These are phyloP conservation scores for Mollisiaceae sp. DNA, from an alignment of 2,329 filamentous ascomycete genomes.

Conservation along the genomic window DNA sequence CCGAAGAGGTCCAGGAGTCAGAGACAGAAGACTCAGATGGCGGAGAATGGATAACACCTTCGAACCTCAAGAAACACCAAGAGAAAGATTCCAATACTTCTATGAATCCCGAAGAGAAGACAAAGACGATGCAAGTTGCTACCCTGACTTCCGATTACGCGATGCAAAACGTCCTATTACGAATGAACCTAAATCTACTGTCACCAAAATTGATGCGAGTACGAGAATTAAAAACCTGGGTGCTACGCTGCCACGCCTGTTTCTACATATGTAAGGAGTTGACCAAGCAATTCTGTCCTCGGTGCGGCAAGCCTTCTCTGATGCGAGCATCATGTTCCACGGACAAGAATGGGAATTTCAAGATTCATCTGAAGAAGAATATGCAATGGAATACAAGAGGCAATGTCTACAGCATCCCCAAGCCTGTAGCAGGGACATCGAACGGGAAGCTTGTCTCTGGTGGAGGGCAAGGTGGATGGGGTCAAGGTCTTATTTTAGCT, in stretches of 20 bases:
- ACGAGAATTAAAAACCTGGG: slow-evolving; percentile 83
- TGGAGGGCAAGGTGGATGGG: slow-evolving; percentile 89
- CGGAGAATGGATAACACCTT: slow-evolving; percentile 92
- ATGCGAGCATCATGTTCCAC: slow-evolving; percentile 87
- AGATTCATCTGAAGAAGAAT: slow-evolving; percentile 87
- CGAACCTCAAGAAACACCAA: slow-evolving; percentile 87
- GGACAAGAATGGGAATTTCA: slow-evolving; percentile 78
- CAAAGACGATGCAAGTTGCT: slow-evolving; percentile 80
- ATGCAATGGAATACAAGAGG: slow-evolving; percentile 96
- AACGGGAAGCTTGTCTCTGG: slow-evolving; percentile 73
- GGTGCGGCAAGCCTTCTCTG: slow-evolving; percentile 86
- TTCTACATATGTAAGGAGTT: slow-evolving; percentile 86
- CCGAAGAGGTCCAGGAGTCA: slow-evolving; percentile 34
- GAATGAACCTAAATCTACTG: slow-evolving; percentile 91
- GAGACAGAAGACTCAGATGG: slow-evolving; percentile 52
- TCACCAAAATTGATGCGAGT: slow-evolving; percentile 81
- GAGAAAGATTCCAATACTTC: slow-evolving; percentile 62
- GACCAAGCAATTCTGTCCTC: slow-evolving; percentile 88
- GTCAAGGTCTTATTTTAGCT: slow-evolving; percentile 78
- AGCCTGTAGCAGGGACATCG: slow-evolving; percentile 79
- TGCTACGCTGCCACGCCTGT: slow-evolving; percentile 92
- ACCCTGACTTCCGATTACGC: slow-evolving; percentile 94
- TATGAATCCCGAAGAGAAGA: slow-evolving; percentile 53
- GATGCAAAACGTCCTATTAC: slow-evolving; percentile 95
- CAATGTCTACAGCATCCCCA: slow-evolving; percentile 91